phyloP scores from a whole-genome alignment of 352 stramenopile species.

The Halophytophthora polymorphica region DNA sequence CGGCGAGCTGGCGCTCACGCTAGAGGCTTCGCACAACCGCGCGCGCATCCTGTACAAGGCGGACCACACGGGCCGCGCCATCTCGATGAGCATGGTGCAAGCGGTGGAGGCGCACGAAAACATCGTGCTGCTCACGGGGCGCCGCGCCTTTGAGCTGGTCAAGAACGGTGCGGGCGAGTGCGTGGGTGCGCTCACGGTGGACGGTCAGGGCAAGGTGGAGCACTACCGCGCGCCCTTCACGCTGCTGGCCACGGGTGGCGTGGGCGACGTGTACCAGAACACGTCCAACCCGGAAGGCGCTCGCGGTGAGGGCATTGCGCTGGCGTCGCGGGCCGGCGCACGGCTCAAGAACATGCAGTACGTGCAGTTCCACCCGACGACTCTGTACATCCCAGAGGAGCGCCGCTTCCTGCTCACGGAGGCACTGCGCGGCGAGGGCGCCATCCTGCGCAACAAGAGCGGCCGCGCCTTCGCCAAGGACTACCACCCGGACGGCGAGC shows the following conservation, averaged over 20 bases:
- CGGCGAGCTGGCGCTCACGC: slow-evolving; percentile 68
- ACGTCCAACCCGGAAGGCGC: slow-evolving; percentile 91
- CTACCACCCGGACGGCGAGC: slow-evolving; percentile 90
- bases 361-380: slow-evolving; percentile 96
- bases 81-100: slow-evolving; percentile 88
- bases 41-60: slow-evolving; percentile 93
- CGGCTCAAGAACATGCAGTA: slow-evolving; percentile 93
- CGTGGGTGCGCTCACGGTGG: slow-evolving; percentile 73
- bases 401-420: slow-evolving; percentile 92
- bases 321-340: slow-evolving; percentile 76
- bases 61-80: slow-evolving; percentile 92
- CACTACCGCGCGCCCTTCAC: slow-evolving; percentile 79
- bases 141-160: slow-evolving; percentile 76
- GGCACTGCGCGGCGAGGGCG: slow-evolving; percentile 90
- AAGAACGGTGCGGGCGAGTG: slow-evolving; percentile 58
- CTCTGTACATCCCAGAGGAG: slow-evolving; percentile 89
- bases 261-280: slow-evolving; percentile 94
- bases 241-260: slow-evolving; percentile 90
- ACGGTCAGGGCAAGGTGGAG: slow-evolving; percentile 47
- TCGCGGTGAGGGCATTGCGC: slow-evolving; percentile 63
- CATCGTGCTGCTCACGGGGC: slow-evolving; percentile 71
- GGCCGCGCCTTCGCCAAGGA: slow-evolving; percentile 87
- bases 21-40: slow-evolving; percentile 92
- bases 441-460: slow-evolving; percentile 81
- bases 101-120: slow-evolving; percentile 84